A percentile compares a stretch with the other conserved stretches of the same genome.
These are phyloP conservation scores for Fraxinus quadrangulata DNA, from an alignment of 257 asterid genomes.

Conservation along the genomic window DNA sequence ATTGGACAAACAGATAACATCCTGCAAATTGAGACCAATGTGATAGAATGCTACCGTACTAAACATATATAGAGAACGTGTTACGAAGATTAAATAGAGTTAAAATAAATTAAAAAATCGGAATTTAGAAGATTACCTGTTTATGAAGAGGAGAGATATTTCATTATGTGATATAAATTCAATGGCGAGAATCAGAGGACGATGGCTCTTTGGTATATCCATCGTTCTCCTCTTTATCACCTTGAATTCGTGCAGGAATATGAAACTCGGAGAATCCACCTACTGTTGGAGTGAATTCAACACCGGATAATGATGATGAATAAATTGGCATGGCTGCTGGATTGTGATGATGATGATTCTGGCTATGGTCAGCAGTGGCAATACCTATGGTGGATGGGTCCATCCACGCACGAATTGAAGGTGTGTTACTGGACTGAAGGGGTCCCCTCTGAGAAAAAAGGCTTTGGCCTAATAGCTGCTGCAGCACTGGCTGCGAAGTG, in stretches of 20 bases:
- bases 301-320: slow-evolving; percentile 54
- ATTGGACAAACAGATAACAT: not conserved
- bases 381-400: slow-evolving; percentile 56
- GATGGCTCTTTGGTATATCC: slow-evolving; percentile 91
- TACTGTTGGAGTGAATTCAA: slow-evolving; percentile 60
- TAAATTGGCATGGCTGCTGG: slow-evolving; percentile 57
- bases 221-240: slow-evolving; percentile 97
- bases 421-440: slow-evolving; percentile 99
- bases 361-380: slow-evolving; percentile 49
- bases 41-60: not conserved
- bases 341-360: slow-evolving; percentile 41
- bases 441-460: slow-evolving; percentile 97
- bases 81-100: not conserved
- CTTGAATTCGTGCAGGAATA: slow-evolving; percentile 93
- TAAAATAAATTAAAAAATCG: not conserved
- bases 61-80: not conserved
- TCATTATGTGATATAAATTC: slow-evolving; percentile 36
- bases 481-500: slow-evolving; percentile 57
- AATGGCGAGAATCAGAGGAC: slow-evolving; percentile 95
- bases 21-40: slow-evolving; percentile 6
- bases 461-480: slow-evolving; percentile 62
- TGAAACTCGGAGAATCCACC: slow-evolving; percentile 76
- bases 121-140: slow-evolving; percentile 27
- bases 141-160: slow-evolving; percentile 22
- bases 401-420: slow-evolving; percentile 96